Evolutionary conservation across 768 basidiomycete genomes (phyloP).

Genomic region (Termitomyces sp.): DNA sequence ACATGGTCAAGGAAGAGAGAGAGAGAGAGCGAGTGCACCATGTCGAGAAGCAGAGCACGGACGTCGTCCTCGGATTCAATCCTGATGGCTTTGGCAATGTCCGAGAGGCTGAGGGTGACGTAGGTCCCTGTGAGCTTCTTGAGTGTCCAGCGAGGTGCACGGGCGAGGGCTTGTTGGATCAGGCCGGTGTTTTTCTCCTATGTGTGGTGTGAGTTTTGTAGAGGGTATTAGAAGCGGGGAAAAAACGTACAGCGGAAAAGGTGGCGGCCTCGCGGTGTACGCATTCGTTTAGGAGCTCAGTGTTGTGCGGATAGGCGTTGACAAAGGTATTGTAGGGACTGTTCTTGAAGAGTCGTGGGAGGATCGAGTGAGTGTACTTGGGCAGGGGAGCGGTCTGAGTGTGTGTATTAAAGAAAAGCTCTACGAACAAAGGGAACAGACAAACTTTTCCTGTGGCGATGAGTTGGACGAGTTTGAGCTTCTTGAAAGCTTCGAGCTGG

Average conservation of each 20-base stretch:
- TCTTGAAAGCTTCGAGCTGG: conserved; percentile 87
- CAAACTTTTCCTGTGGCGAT: conserved; percentile 72
- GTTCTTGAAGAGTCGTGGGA: conserved; percentile 60
- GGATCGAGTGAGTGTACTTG: conserved; percentile 63
- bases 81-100: conserved; percentile 59
- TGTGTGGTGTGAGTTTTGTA: neutral
- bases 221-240: too few species aligned
- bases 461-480: conserved; percentile 73
- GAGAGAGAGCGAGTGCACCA: conserved; percentile 45
- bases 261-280: conserved; percentile 50
- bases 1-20: neutral
- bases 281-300: conserved; percentile 38
- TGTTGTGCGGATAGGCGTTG: conserved; percentile 60
- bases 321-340: conserved; percentile 64
- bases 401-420: neutral
- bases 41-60: conserved; percentile 58
- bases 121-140: conserved; percentile 82
- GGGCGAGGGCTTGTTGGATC: conserved; percentile 58
- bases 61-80: conserved; percentile 53
- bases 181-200: conserved; percentile 77
- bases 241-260: conserved; percentile 48
- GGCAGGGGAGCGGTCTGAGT: conserved; percentile 49
- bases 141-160: conserved; percentile 75
- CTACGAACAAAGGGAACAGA: neutral
- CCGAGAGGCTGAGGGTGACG: conserved; percentile 67